Base-by-base conservation (phyloP, 2,329 filamentous ascomycete species). In the Colletotrichum abscissum region DNA sequence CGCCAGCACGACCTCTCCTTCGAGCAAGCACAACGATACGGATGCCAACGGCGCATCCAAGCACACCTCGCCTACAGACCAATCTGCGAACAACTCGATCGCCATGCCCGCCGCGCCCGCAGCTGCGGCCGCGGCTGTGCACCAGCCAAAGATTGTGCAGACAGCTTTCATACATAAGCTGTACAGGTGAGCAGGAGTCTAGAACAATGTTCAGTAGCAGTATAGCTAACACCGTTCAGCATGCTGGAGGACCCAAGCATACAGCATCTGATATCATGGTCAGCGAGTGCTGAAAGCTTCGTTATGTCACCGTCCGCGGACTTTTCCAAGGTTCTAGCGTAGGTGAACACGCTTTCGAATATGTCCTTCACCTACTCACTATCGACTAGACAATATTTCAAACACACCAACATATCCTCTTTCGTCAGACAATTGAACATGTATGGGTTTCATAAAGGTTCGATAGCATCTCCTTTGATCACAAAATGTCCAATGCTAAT, bases 371-470 rank as follows among this genome's bases (percentile, higher is more conserved):
- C 12, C 46, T 64, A 30, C 49, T 68, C 12, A 64, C 55, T 22
- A 14, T 52, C 52, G 46, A 46, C 19, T 78, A 98, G 96, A 67
- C 95, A 97, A 90, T 99, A 99, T 82, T 99, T 99, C 83, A 99
- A 99, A 80, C 97, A 99, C 82, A 99, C 96, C 77, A 99, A 99
- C 80, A 98, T 98, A 74, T 98, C 97, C 12, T 98, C 97, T 1
- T 99, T 99, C 82, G 97, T 99, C 63, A 92, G 97, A 62, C 97
- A 99, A 84, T 86, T 99, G 63, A 99, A 99, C 81, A 99, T 99
- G 97, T 99, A 99, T 78, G 97, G 97, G 7, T 99, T 99, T 83
- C 97, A 99, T 82, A 99, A 99, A 93, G 95, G 95, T 97, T 78
- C 59, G 81, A 77, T 24, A 35, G 49, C 30, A 49, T 69, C 76